phyloP scores from a whole-genome alignment of 2,329 filamentous ascomycete genomes.

The Exophiala bonariae region DNA sequence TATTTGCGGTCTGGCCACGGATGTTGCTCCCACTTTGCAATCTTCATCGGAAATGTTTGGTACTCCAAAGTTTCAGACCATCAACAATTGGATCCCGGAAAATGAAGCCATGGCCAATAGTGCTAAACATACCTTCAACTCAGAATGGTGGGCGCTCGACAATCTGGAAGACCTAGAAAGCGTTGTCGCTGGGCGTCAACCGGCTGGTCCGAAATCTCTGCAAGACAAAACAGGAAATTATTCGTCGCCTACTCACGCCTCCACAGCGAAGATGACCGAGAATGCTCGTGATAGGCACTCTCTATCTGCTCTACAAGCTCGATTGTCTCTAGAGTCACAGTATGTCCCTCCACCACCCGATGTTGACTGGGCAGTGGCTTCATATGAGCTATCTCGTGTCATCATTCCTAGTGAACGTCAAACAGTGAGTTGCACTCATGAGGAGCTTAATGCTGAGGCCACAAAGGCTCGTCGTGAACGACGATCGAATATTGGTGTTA shows the following conservation, averaged over 20 bases:
- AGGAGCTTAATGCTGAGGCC: slow-evolving; percentile 74
- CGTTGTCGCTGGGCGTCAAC: slow-evolving; percentile 53
- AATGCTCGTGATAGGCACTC: slow-evolving; percentile 51
- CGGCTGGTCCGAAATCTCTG: slow-evolving; percentile 52
- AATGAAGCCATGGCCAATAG: slow-evolving; percentile 10
- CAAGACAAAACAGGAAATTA: slow-evolving; percentile 69
- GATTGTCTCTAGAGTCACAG: slow-evolving; percentile 29
- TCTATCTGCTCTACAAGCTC: slow-evolving; percentile 25
- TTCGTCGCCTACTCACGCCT: slow-evolving; percentile 84
- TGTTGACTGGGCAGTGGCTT: slow-evolving; percentile 81
- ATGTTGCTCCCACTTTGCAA: slow-evolving; percentile 1
- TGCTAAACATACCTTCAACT: slow-evolving; percentile 15
- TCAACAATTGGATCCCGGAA: slow-evolving; percentile 21
- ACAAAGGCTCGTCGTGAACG: slow-evolving; percentile 65
- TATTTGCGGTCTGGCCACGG: slow-evolving; percentile 67
- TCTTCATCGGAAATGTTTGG: not conserved
- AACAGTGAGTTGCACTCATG: slow-evolving; percentile 71
- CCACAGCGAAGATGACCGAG: slow-evolving; percentile 74
- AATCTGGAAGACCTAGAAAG: slow-evolving; percentile 70
- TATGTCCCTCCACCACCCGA: slow-evolving; percentile 73
- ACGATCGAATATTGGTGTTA: slow-evolving; percentile 53
- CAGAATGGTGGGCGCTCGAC: slow-evolving; percentile 65
- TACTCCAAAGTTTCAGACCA: slow-evolving; percentile 8
- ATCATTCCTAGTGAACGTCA: slow-evolving; percentile 76
- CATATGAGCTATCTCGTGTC: slow-evolving; percentile 77